Conservation (phyloP, 148 eudicot species). For the Persicaria tinctoria region DNA sequence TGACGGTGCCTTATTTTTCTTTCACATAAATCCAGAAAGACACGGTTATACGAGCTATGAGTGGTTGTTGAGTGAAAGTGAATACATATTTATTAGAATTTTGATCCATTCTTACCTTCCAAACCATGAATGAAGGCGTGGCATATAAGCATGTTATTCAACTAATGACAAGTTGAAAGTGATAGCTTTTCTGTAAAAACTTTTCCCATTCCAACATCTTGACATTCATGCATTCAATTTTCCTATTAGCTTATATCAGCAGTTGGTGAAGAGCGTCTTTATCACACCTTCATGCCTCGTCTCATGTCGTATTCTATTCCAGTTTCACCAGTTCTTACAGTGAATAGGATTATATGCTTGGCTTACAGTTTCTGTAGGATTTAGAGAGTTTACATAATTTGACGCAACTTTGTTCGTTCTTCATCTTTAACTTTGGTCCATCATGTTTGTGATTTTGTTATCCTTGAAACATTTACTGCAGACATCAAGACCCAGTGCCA, state of each 20-base stretch:
- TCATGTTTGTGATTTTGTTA: background rate
- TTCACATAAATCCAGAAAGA: background rate
- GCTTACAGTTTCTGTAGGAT: background rate
- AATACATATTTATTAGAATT: too few relatives aligned
- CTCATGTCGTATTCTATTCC: background rate
- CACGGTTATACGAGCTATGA: background rate
- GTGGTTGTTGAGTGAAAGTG: too few relatives aligned
- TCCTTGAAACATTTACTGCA: slow-evolving; percentile 19
- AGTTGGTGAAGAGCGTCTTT: background rate
- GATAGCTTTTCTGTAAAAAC: too few relatives aligned
- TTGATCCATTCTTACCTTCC: too few relatives aligned
- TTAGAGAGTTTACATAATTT: background rate
- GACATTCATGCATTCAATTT: too few relatives aligned
- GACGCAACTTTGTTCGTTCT: background rate
- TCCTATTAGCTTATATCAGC: too few relatives aligned
- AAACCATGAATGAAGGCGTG: too few relatives aligned
- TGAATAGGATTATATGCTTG: background rate
- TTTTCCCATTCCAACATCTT: too few relatives aligned
- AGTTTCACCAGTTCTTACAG: background rate
- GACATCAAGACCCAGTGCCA: slow-evolving; percentile 46
- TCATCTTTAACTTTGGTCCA: background rate
- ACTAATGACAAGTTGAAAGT: too few relatives aligned
- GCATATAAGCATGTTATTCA: too few relatives aligned
- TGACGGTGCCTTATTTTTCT: background rate
- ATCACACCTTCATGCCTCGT: background rate